Conservation (phyloP, 1,284 basidiomycete species). For the Fomitopsis pinicola region DNA sequence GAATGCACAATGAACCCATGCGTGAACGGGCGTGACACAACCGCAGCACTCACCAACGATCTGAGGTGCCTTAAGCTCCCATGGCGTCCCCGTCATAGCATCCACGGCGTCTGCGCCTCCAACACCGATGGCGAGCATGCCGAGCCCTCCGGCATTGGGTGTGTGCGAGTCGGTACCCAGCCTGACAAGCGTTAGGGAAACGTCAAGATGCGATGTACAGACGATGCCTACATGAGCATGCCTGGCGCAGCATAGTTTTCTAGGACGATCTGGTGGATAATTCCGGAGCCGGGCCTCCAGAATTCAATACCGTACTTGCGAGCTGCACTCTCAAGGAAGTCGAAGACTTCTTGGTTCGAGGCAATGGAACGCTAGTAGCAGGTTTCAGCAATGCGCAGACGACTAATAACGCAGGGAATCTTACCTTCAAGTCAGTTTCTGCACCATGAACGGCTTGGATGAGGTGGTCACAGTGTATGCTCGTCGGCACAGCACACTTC, state of each 20-base stretch:
- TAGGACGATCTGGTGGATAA: slow-evolving; percentile 98
- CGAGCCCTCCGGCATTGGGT: slow-evolving; percentile 96
- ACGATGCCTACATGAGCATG: slow-evolving; percentile 66
- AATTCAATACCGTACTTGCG: slow-evolving; percentile 95
- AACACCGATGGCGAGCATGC: slow-evolving; percentile 97
- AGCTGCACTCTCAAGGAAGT: slow-evolving; percentile 94
- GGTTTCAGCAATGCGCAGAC: not conserved
- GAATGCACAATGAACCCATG: not conserved
- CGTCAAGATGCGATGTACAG: not conserved
- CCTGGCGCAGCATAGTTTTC: slow-evolving; percentile 95
- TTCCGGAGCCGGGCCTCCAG: slow-evolving; percentile 94
- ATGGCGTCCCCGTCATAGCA: slow-evolving; percentile 96
- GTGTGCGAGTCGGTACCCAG: slow-evolving; percentile 95
- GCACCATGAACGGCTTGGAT: slow-evolving; percentile 90
- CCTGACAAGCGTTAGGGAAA: slow-evolving; percentile 36
- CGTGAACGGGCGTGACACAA: too few species aligned
- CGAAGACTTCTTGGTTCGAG: slow-evolving; percentile 95
- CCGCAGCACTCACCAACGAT: slow-evolving; percentile 62
- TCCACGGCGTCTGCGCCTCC: slow-evolving; percentile 99
- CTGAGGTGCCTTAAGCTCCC: slow-evolving; percentile 96
- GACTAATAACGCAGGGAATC: not conserved
- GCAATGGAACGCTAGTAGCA: slow-evolving; percentile 69
- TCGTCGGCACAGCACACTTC: slow-evolving; percentile 79
- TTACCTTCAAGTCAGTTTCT: slow-evolving; percentile 76
- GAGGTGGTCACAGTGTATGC: slow-evolving; percentile 97